These are phyloP conservation scores for Clavulina sp. DNA, from an alignment of 768 basidiomycete species.

Conservation along the genomic window DNA sequence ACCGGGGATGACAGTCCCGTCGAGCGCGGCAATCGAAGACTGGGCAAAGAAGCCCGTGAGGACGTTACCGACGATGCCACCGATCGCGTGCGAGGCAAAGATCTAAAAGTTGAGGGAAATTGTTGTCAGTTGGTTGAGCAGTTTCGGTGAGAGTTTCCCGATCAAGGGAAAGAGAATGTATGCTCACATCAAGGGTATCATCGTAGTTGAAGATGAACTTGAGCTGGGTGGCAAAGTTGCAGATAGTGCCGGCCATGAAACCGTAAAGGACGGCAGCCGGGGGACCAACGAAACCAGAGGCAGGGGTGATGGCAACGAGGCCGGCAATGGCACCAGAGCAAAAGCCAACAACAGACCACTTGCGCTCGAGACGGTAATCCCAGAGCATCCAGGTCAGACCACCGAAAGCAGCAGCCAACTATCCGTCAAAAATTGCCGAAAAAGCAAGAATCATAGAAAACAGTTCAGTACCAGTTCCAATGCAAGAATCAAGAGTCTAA, in stretches of 20 bases:
- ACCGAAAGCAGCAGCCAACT: conserved; percentile 66
- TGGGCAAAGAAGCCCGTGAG: conserved; percentile 79
- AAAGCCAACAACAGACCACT: conserved; percentile 88
- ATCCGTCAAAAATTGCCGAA: neutral
- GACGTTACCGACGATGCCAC: conserved; percentile 65
- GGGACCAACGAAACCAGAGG: conserved; percentile 60
- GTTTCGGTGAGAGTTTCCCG: neutral
- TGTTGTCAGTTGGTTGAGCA: neutral
- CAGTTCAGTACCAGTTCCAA: neutral
- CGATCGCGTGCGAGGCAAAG: conserved; percentile 70
- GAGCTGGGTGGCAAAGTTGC: conserved; percentile 92
- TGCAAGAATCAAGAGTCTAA: neutral
- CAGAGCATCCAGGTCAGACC: conserved; percentile 86
- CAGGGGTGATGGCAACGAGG: conserved; percentile 81
- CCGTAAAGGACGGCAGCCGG: conserved; percentile 74
- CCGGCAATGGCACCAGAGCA: conserved; percentile 90
- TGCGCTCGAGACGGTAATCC: conserved; percentile 87
- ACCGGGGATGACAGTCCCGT: conserved; percentile 49
- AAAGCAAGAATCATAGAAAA: neutral
- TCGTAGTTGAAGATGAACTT: conserved; percentile 68
- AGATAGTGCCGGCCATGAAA: conserved; percentile 60
- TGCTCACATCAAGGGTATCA: conserved; percentile 64
- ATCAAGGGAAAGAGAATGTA: conserved; percentile 12
- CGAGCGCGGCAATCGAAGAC: conserved; percentile 55
- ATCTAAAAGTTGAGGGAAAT: conserved; percentile 32